Evolutionary conservation across 1,284 basidiomycete genomes (phyloP), one percentile per base, ranked within the genome.

Genomic region (Peniophora sp.): DNA sequence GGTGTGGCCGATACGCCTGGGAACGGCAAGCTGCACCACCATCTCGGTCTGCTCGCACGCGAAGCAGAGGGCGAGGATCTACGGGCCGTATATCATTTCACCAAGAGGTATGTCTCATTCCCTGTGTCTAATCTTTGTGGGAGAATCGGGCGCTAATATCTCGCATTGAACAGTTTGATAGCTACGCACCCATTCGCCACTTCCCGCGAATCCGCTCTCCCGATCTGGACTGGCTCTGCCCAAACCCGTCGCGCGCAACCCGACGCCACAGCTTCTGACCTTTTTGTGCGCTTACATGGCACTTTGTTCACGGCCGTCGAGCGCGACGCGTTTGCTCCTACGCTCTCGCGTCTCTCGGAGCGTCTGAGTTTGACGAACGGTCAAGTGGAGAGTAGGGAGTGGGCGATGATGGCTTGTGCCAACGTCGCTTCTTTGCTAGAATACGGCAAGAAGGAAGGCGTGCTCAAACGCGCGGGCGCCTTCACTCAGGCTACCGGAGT

Each of bases 221-320:
- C 84, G 0, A 72, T 97, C 20, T 98, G 96, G 80, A 89, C 92
- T 19, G 74, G 75, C 3, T 66, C 79, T 3, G 77, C 84, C 0
- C 92, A 93, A 65, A 74, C 81, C 43, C 80, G 83, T 16, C 83
- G 85, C 41, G 74, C 84, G 47, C 72, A 78, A 10, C 85, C 92
- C 0, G 92, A 96, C 58, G 85, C 92, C 2, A 75, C 74, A 0
- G 81, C 83, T 0, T 70, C 85, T 2, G 93, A 96, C 45, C 78
- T 97, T 1, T 98, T 98, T 56, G 81, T 97, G 11, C 80, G 93
- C 35, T 71, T 98, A 1, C 96, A 98, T 57, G 95, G 95, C 23
- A 92, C 97, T 88, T 76, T 99, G 1, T 96, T 97, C 69, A 97
- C 95, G 10, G 87, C 89, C 56, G 90, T 97, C 56, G 82, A 96